phyloP scores from a whole-genome alignment of 352 stramenopile species.

The Globisporangium camurandrum region DNA sequence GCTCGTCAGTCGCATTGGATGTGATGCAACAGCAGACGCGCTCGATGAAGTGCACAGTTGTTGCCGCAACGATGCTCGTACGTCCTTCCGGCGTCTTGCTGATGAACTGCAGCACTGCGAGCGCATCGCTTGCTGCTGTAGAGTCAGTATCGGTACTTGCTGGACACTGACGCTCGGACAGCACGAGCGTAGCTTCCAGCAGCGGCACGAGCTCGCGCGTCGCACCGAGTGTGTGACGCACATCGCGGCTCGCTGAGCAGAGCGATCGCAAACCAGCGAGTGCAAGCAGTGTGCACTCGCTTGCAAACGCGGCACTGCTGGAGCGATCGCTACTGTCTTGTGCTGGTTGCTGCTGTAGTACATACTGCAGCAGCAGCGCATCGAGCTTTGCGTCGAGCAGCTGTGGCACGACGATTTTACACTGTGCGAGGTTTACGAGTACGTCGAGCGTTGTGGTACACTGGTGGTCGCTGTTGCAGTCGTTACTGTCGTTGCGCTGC shows the following conservation, averaged over 20 bases:
- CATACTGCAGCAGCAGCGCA: constrained; percentile 32
- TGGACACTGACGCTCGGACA: no score
- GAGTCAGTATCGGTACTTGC: no score
- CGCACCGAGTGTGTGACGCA: constrained; percentile 21
- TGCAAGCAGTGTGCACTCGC: constrained; percentile 12
- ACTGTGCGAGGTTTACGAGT: constrained; percentile 34
- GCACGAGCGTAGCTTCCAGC: constrained; percentile 1
- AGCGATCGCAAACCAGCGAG: constrained; percentile 30
- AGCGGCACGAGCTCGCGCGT: constrained; percentile 12
- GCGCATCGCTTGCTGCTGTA: background rate
- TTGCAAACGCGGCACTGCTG: constrained; percentile 1
- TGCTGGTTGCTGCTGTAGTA: constrained; percentile 9
- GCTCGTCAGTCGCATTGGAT: no score
- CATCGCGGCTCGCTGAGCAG: constrained; percentile 23
- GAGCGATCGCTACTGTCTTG: no score
- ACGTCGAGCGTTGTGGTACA: constrained; percentile 30
- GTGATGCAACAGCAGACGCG: constrained; percentile 10
- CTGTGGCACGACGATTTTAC: constrained; percentile 11
- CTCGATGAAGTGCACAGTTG: constrained; percentile 15
- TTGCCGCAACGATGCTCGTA: constrained; percentile 14
- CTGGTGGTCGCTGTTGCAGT: constrained; percentile 11
- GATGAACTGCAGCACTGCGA: constrained; percentile 19
- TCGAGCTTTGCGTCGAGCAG: constrained; percentile 38
- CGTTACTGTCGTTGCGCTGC: no score
- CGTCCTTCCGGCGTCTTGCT: constrained; percentile 19